Evolutionary conservation across 2,329 filamentous ascomycete genomes (phyloP).

Genomic region (Teratosphaeria viscida): DNA sequence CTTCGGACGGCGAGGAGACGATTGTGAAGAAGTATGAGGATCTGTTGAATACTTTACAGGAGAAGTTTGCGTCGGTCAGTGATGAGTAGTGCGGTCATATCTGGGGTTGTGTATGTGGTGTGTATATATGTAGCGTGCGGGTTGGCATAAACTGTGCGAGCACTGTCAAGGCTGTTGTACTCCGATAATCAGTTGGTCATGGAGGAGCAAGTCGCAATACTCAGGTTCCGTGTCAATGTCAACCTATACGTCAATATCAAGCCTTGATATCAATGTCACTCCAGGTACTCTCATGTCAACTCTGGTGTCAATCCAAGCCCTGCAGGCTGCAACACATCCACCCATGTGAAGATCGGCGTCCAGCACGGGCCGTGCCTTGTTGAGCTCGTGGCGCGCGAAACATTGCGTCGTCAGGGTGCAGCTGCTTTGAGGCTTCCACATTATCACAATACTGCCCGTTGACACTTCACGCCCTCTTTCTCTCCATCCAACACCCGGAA

Average conservation of each 20-base stretch:
- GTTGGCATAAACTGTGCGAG: neutral
- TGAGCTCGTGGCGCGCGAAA: neutral
- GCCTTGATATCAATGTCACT: too few relatives aligned
- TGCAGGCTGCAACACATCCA: too few relatives aligned
- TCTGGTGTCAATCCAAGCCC: too few relatives aligned
- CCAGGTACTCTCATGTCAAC: too few relatives aligned
- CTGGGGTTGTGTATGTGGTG: neutral
- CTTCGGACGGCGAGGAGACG: constrained; percentile 68
- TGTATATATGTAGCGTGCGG: neutral
- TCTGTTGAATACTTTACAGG: constrained; percentile 81
- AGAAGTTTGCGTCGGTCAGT: constrained; percentile 92
- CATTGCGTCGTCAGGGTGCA: neutral
- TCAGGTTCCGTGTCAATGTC: too few relatives aligned
- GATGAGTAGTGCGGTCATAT: constrained; percentile 61
- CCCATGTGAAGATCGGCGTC: neutral
- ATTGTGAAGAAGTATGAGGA: constrained; percentile 91
- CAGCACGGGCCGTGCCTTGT: neutral
- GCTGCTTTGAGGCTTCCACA: neutral
- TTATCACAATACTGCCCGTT: neutral
- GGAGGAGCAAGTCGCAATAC: too few relatives aligned
- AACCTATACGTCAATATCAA: too few relatives aligned
- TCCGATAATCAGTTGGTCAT: too few relatives aligned
- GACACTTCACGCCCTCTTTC: neutral
- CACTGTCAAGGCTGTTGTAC: neutral
- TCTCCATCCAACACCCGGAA: neutral